phyloP scores from a whole-genome alignment of 2,329 filamentous ascomycete genomes.

The Trichophyton mentagrophytes region DNA sequence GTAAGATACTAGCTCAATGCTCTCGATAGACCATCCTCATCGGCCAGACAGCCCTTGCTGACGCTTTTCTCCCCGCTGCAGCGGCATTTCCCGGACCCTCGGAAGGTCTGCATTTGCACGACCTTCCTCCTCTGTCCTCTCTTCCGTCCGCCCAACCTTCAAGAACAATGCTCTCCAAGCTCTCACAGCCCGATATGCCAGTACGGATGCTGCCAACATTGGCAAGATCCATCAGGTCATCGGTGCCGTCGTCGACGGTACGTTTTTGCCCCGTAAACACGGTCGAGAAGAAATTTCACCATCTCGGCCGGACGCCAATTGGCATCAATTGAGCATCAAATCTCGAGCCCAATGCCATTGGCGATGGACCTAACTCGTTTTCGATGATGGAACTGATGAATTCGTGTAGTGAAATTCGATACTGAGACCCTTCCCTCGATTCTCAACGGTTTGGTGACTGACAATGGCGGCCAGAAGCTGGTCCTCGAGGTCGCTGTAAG shows the following conservation, averaged over 20 bases:
- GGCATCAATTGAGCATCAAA: conserved; percentile 4
- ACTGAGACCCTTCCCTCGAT: conserved; percentile 85
- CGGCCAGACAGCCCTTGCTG: conserved; percentile 9
- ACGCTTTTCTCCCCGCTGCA: conserved; percentile 22
- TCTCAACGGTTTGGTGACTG: conserved; percentile 88
- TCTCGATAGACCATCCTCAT: conserved; percentile 3
- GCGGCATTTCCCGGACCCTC: conserved; percentile 54
- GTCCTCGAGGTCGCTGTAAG: conserved; percentile 92
- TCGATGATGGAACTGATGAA: conserved; percentile 16
- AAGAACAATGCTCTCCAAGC: conserved; percentile 47
- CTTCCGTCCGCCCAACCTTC: conserved; percentile 44
- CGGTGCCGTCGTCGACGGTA: conserved; percentile 97
- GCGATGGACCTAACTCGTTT: not conserved
- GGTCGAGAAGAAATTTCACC: conserved; percentile 31
- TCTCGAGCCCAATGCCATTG: not conserved
- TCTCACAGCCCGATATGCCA: conserved; percentile 49
- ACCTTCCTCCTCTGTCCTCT: conserved; percentile 40
- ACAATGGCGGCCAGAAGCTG: conserved; percentile 87
- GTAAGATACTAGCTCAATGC: conserved; percentile 30
- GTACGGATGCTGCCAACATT: conserved; percentile 42
- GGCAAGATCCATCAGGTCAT: conserved; percentile 73
- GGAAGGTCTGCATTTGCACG: conserved; percentile 47
- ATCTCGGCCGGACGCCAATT: conserved; percentile 2
- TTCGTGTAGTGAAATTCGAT: conserved; percentile 80
- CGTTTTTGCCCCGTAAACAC: conserved; percentile 27